These are phyloP conservation scores for Paramecium octaurelia DNA, from an alignment of 73 alveolate genomes.

Conservation along the genomic window DNA sequence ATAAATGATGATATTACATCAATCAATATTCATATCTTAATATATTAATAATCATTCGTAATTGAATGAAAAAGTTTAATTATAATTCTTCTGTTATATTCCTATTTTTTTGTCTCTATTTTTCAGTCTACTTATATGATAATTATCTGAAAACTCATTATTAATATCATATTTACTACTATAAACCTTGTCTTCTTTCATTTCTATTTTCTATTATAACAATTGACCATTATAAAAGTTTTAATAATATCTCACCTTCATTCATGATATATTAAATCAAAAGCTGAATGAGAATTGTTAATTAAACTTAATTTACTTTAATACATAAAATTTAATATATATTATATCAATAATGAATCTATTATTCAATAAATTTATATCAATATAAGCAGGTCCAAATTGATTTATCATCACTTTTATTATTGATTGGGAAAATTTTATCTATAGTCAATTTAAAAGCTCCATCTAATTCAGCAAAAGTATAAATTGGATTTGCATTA, in stretches of 20 bases:
- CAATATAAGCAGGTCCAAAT: neutral
- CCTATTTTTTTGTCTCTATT: too few species aligned
- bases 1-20: neutral
- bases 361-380: neutral
- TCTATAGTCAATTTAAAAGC: conserved; percentile 85
- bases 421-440: conserved; percentile 56
- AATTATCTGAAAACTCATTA: too few species aligned
- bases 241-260: too few species aligned
- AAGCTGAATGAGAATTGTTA: neutral
- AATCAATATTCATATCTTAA: conserved; percentile 4
- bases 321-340: neutral
- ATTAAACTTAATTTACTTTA: neutral
- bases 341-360: neutral
- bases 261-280: neutral
- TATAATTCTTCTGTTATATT: too few species aligned
- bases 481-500: conserved; percentile 78
- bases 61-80: neutral
- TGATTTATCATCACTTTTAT: neutral
- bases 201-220: too few species aligned
- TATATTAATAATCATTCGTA: neutral
- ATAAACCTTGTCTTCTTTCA: too few species aligned
- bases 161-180: too few species aligned
- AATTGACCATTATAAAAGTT: too few species aligned
- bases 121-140: too few species aligned
- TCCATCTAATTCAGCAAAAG: conserved; percentile 89